Base-by-base conservation (phyloP, 2,329 filamentous ascomycete species). In the Cladosporium sp. region DNA sequence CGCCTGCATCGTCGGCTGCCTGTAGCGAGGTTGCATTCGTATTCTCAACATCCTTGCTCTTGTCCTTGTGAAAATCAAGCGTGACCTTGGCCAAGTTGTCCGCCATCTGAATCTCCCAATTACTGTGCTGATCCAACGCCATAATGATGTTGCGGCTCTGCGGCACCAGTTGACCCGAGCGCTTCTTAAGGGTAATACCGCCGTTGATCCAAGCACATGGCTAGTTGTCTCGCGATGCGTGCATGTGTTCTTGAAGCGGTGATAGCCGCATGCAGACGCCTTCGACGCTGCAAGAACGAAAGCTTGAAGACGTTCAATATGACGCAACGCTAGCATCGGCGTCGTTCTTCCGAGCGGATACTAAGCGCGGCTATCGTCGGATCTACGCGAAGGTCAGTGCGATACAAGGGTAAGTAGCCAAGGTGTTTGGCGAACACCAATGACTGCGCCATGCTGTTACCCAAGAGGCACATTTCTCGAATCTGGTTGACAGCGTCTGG, bases 81-180 rank as follows among this genome's bases (percentile, higher is more conserved):
- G 66, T 59, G 59, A 66, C 67, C 34, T 73, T 69, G 47, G 73
- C 70, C 36, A 77, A 70, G 64, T 76, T 77, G 51, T 78, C 73
- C 32, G 74, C 76, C 76, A 78, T 78, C 32, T 70, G 71, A 57
- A 76, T 68, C 30, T 69, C 71, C 76, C 76, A 78, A 67, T 78
- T 78, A 34, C 72, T 66, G 66, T 76, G 74, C 54, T 73, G 71
- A 60, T 78, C 74, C 47, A 78, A 68, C 26, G 76, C 76, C 76
- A 78, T 77, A 41, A 5, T 36, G 44, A 24, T 12, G 8, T 11
- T 51, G 21, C 52, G 36, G 28, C 24, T 34, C 10, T 24, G n/a
- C 32, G n/a, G 34, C 10, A 32, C 59, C 36, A 11, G n/a, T 28
- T 21, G 59, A 28, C 24, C 61, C 34, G 32, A 21, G 38, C 61